Base-by-base conservation (phyloP, 106 monocot species). In the Posidonia australis region DNA sequence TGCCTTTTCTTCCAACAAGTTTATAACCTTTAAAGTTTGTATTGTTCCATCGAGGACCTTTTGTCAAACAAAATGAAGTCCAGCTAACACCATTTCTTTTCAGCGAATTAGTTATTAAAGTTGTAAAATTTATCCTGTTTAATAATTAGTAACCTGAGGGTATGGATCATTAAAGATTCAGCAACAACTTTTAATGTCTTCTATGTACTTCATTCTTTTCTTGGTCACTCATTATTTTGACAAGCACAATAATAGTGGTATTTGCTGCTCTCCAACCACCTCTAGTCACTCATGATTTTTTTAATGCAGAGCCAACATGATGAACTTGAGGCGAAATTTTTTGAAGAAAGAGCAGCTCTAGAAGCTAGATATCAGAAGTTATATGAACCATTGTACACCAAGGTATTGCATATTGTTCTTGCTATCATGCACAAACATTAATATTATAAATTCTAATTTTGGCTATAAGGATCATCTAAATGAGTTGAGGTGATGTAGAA, bases 291-390 rank as follows among this genome's bases (percentile, higher is more conserved):
- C 36, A 36, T 7, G 7, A 7, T 36, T 36, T n/a, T 62, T 52
- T 9, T 46, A 13, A 54, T 72, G 0, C 65, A 83, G 83, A 48
- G 26, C 30, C 48, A 76, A 58, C 83, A 83, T 66, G 83, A 79
- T 76, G 79, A 73, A 43, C 44, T 83, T 56, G 69, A 83, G 72
- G 69, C 76, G 10, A 76, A 76, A 43, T 83, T 79, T 76, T 72
- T 65, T 44, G 76, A 79, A 60, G 83, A 83, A 73, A 76, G 69
- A 63, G 76, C 76, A 42, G 72, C 72, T 21, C 69, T 83, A 26
- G 83, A 83, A 76, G 75, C 72, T 31, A 83, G 76, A 66, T 79
- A 83, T 31, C 72, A 79, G 54, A 76, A 79, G 30, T 41, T 83
- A 52, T 79, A 83, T 69, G 68, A 79, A 21, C 83, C 83, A 42